A percentile compares a stretch with the other conserved stretches of the same genome.
phyloP scores from a whole-genome alignment of 306 rosid genomes.

The Acmispon strigosus region DNA sequence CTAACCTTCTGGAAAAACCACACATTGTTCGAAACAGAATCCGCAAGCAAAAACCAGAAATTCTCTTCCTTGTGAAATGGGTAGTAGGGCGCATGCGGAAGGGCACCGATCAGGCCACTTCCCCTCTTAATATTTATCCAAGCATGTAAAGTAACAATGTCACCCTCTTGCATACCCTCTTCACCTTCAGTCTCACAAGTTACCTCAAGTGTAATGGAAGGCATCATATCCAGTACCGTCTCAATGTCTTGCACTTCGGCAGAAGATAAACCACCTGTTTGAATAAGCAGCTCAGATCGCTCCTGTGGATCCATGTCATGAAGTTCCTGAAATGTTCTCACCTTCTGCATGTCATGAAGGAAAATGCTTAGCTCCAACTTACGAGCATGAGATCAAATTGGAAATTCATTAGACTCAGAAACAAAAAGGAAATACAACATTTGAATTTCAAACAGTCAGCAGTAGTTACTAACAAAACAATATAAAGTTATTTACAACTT shows the following conservation, averaged over 20 bases:
- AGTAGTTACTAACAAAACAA: neutral
- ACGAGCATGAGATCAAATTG: neutral
- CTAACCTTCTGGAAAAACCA: constrained; percentile 96
- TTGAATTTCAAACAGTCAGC: neutral
- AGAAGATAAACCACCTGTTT: constrained; percentile 67
- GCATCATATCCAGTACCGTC: constrained; percentile 73
- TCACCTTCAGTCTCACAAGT: constrained; percentile 95
- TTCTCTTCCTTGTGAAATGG: constrained; percentile 92
- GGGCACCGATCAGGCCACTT: constrained; percentile 76
- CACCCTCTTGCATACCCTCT: constrained; percentile 95
- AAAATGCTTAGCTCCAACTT: constrained; percentile 12
- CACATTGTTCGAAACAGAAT: constrained; percentile 63
- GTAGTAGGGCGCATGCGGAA: constrained; percentile 87
- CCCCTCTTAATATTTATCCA: constrained; percentile 71
- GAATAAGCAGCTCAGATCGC: constrained; percentile 76
- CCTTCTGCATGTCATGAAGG: constrained; percentile 52
- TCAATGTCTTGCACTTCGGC: constrained; percentile 81
- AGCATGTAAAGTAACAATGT: constrained; percentile 75
- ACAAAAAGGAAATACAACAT: neutral
- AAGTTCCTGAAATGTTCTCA: constrained; percentile 89
- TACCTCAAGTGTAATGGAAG: constrained; percentile 61
- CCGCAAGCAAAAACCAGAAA: constrained; percentile 85
- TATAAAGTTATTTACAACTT: neutral
- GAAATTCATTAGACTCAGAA: neutral
- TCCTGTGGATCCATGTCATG: constrained; percentile 68